Base-by-base conservation (phyloP, 2,329 filamentous ascomycete species). In the Plenodomus lindquistii region DNA sequence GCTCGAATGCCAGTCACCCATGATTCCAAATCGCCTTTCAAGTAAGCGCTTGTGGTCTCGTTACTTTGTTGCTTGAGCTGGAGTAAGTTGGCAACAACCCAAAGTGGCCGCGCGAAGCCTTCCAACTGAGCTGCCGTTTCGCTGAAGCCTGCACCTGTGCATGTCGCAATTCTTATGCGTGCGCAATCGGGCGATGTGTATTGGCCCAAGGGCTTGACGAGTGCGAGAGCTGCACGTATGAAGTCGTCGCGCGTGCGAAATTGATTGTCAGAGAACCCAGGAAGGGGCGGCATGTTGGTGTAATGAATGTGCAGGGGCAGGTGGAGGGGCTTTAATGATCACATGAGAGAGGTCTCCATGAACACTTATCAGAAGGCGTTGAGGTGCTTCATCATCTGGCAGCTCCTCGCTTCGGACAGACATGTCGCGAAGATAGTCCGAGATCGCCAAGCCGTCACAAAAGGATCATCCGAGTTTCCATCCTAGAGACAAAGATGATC, bases 81-180 rank as follows among this genome's bases (percentile, higher is more conserved):
- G 6, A 60, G 16, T 3, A 60, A 44, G 13, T 37, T 29, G 9
- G 51, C 48, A 2, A 59, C 50, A 6, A 47, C 48, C 57, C 55
- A 60, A 5, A 60, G 47, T 2, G 57, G 57, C 4, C 55, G 48
- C 1, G 55, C 55, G 22, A 54, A 60, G 13, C 57, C 57, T 51
- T 60, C 57, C 27, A 60, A 48, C n/a, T 60, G 57, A 4, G 57
- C 52, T 15, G 55, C 47, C 11, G 51, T 56, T 37, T 60, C 57
- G 29, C 54, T 55, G 40, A 60, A 60, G 8, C 51, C 51, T 15
- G 52, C 52, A 3, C 46, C 57, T 11, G 57, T 60, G 1, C 52
- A 48, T 22, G 54, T 54, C 8, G 52, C 50, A 17, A 60, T 46
- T 24, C 48, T 60, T 16, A 60, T 54, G 5, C 57, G 50, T 2